Base-by-base conservation (phyloP, 2,329 filamentous ascomycete species). In the Xylariaceae sp. region DNA sequence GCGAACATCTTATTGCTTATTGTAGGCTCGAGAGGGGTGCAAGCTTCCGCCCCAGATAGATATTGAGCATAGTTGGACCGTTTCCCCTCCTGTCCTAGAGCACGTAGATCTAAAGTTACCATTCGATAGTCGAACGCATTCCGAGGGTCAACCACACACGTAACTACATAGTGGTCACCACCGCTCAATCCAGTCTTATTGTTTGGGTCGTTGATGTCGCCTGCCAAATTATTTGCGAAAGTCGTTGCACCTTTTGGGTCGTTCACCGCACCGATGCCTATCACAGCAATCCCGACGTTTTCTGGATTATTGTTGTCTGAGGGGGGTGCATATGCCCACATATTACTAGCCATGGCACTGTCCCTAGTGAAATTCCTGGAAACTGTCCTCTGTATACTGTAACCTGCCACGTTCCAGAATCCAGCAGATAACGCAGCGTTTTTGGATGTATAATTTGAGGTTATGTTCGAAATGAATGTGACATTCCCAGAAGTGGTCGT, bases 1-100 rank as follows among this genome's bases (percentile, higher is more conserved):
- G 32, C 35, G 20, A 45, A 45, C 6, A 35, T 11, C 16, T 40
- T 41, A 6, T 35, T 25, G 29, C 43, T 36, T 11, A 45, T 41
- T 22, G 43, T 45, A 5, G 43, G 43, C 7, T 40, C 22, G 7
- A 22, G 4, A 8, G 43, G 43, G 11, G 43, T 45, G 21, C 43
- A 45, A 11, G 37, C 10, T 20, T 37, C 23, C 7, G 3, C 14
- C n/a, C 37, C 29, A 14, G 37, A 34, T 2, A 45, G 14, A 34
- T 39, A 44, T 34, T 44, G 42, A 11, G 42, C 42, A 2, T 27
- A 32, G 22, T 44, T 44, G 14, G 42, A 39, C 5, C 5, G 35
- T n/a, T 39, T 44, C 7, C 14, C 25, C 21, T 29, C 5, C 14
- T 29, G 7, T 5, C 32, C 42, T 21, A 39, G 21, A 14, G 42